Evolutionary conservation across 1,284 basidiomycete genomes (phyloP).

Genomic region (Ceratobasidium theobromae): DNA sequence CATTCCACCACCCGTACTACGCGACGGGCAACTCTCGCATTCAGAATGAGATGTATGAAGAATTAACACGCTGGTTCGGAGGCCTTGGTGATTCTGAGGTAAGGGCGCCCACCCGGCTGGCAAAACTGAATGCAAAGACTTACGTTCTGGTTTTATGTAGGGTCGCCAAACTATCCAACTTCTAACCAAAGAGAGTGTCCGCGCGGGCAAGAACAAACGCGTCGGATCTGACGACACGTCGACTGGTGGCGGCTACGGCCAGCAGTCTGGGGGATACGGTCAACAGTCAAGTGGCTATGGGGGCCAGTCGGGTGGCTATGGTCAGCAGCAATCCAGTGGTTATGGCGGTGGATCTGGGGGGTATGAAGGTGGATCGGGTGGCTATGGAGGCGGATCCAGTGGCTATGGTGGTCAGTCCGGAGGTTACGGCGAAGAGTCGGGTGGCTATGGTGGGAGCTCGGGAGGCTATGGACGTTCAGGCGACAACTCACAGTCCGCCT

Average conservation of each 20-base stretch:
- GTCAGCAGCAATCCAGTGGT: slow-evolving; percentile 21
- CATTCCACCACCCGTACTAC: slow-evolving; percentile 72
- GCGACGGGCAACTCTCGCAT: slow-evolving; percentile 57
- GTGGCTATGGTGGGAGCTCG: slow-evolving; percentile 5
- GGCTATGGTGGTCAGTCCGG: slow-evolving; percentile 16
- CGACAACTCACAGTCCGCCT: neutral
- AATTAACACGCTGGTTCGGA: slow-evolving; percentile 61
- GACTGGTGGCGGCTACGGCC: slow-evolving; percentile 16
- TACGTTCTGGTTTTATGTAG: neutral
- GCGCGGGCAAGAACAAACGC: slow-evolving; percentile 47
- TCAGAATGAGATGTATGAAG: slow-evolving; percentile 64
- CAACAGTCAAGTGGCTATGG: slow-evolving; percentile 4
- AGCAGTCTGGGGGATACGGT: slow-evolving; percentile 20
- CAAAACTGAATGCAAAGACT: neutral
- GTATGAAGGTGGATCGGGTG: slow-evolving; percentile 10
- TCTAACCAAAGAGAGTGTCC: slow-evolving; percentile 37
- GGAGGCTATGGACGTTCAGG: slow-evolving; percentile 10
- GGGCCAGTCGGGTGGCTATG: slow-evolving; percentile 19
- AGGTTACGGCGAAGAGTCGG: slow-evolving; percentile 17
- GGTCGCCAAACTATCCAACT: slow-evolving; percentile 5
- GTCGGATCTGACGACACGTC: slow-evolving; percentile 43
- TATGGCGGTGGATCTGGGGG: slow-evolving; percentile 17
- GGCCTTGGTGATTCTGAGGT: slow-evolving; percentile 49
- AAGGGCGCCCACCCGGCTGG: slow-evolving; percentile 44
- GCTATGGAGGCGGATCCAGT: slow-evolving; percentile 3